Evolutionary conservation across 2,329 filamentous ascomycete species (phyloP).

Genomic region (Clonostachys sp.): DNA sequence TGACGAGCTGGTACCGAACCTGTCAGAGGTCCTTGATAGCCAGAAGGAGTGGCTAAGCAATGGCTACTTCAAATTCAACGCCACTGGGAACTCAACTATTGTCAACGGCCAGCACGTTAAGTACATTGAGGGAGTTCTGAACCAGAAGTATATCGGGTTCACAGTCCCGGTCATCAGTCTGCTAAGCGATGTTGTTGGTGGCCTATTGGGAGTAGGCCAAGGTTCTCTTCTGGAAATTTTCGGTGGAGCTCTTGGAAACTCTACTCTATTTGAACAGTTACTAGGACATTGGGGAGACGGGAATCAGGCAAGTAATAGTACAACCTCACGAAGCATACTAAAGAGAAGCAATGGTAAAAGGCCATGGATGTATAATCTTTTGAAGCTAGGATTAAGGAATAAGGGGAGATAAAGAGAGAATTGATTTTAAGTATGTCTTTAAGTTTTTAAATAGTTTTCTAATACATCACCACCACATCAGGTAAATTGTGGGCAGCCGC

Average conservation of each 20-base stretch:
- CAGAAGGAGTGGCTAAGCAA: slow-evolving; percentile 27
- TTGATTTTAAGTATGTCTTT: too few species aligned
- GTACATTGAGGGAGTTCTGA: slow-evolving; percentile 37
- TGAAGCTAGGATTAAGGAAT: too few species aligned
- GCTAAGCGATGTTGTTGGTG: slow-evolving; percentile 27
- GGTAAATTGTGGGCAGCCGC: too few species aligned
- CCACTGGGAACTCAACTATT: slow-evolving; percentile 32
- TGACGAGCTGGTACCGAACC: slow-evolving; percentile 30
- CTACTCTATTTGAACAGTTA: slow-evolving; percentile 23
- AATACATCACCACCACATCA: too few species aligned
- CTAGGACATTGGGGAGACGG: too few species aligned
- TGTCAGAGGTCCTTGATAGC: slow-evolving; percentile 27
- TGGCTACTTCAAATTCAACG: slow-evolving; percentile 32
- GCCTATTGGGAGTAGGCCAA: slow-evolving; percentile 19
- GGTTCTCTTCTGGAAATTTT: slow-evolving; percentile 24
- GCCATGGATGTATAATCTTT: too few species aligned
- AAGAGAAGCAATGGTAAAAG: too few species aligned
- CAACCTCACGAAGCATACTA: too few species aligned
- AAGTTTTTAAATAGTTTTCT: too few species aligned
- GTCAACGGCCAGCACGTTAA: slow-evolving; percentile 35
- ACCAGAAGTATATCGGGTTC: slow-evolving; percentile 26
- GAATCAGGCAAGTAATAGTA: too few species aligned
- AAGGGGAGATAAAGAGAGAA: too few species aligned
- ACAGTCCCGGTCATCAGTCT: slow-evolving; percentile 30
- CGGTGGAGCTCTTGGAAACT: slow-evolving; percentile 30